Evolutionary conservation across 2,329 filamentous ascomycete species (phyloP), one percentile per base, ranked within the genome.

Genomic region (Aspergillus novofumigatus): DNA sequence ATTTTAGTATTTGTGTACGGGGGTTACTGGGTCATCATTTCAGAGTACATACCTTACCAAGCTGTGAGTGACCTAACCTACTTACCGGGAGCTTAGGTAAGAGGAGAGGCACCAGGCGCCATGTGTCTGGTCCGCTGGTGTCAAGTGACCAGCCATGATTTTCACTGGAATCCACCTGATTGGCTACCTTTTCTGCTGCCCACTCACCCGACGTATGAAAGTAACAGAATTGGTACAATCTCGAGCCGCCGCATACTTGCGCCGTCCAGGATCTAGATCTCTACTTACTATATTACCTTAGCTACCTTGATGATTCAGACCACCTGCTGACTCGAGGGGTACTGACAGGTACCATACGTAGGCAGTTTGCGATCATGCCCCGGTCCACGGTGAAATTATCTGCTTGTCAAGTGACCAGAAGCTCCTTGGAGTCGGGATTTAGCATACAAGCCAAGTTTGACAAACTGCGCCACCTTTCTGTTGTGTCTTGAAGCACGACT

Each of bases 61-160:
- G 42, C 42, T 45, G 41, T 44, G 10, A 23, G 23, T 23, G 23
- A 23, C 28, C 6, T 26, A 5, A 25, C 3, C 6, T n/a, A 10
- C 41, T 21, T 42, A 53, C 47, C 53, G 41, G 55, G 50, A 52
- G 54, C 49, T 55, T 29, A 14, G 52, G 57, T 62, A 56, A 60
- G 55, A 1, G 62, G 60, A 52, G 48, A 55, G 42, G 49, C 35
- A 57, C 20, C 41, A 20, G 52, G 14, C 57, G 52, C 61, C 59
- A 60, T 59, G 56, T 59, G 54, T 59, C 54, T 62, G 60, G 62
- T 53, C 45, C 38, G 49, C 38, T 21, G 44, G 51, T 65, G 71
- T 75, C 72, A 71, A 72, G 69, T 75, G 72, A 75, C 72, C 72
- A 69, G 61, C 66, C 60, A 65, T 66, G 65, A 67, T 73, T 74